Base-by-base conservation (phyloP, 2,329 filamentous ascomycete genomes). In the Calycina marina region DNA sequence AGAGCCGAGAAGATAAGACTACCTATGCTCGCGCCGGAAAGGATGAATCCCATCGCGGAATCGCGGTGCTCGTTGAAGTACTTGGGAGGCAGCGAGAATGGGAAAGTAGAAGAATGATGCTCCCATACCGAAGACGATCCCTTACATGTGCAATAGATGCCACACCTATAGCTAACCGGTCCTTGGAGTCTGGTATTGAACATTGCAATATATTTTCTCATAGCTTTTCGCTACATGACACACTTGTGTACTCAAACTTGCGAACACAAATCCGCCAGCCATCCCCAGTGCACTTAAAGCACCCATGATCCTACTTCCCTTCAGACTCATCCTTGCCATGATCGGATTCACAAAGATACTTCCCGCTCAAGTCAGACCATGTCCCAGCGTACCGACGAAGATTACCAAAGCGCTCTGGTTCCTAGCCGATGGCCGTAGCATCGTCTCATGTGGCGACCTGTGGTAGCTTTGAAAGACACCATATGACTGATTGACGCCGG, bases 391-490 rank as follows among this genome's bases (percentile, higher is more conserved):
- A 25, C 62, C 61, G 4, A 66, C 56, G 43, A 67, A 64, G 4
- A 60, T 58, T 12, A 66, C 49, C 25, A 63, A 42, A 0, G 62
- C 62, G 10, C 55, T 57, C n/a, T 56, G 49, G 2, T 47, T 43
- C 4, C 49, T 42, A 11, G 56, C 51, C 2, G 47, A 37, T 5
- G 47, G 46, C 2, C 43, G 43, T 10, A 65, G 50, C n/a, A 65
- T 44, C 5, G 56, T 49, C 39, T 62, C 56, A 18, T 39, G 40
- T 0, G 51, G 32, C 4, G 60, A 62, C 29, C 60, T 56, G 40
- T 65, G 66, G 41, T 61, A 63, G 29, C 59, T 52, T 39, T 65
- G 62, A 32, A 65, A 66, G 6, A 65, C 59, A 6, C 62, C 61
- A 39, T 59, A 67, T 18, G 53, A 56, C 36, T 65, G 61, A 39